phyloP scores from a whole-genome alignment of 495 filamentous ascomycete genomes.

The Neurospora sublineolata region DNA sequence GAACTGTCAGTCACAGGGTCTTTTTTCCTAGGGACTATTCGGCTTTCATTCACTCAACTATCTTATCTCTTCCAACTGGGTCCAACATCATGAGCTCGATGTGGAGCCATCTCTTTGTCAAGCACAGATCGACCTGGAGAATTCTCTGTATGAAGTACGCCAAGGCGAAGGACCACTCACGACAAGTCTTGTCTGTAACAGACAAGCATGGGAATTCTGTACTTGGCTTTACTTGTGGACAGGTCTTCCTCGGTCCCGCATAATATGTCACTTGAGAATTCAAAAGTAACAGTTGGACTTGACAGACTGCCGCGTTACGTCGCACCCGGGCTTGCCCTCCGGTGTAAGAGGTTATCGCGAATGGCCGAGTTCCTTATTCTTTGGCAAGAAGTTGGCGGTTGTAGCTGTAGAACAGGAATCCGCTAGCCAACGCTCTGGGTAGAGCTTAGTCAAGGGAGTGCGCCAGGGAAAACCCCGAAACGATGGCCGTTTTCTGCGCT shows the following conservation, averaged over 20 bases:
- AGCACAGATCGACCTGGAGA: not conserved
- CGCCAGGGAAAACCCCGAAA: not conserved
- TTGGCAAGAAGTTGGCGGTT: not conserved
- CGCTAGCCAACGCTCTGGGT: not conserved
- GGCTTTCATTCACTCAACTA: not conserved
- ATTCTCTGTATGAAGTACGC: not conserved
- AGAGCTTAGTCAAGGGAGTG: not conserved
- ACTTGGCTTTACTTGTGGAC: not conserved
- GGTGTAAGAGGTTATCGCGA: not conserved
- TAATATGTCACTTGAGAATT: not conserved
- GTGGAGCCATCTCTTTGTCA: not conserved
- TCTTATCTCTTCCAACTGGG: not conserved
- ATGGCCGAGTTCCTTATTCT: not conserved
- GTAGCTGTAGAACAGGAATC: not conserved
- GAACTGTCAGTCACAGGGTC: not conserved
- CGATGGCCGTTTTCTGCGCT: not conserved
- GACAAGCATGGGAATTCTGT: not conserved
- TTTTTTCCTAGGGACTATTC: not conserved
- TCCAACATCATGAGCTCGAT: not conserved
- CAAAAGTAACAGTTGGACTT: constrained; percentile 1
- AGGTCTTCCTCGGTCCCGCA: not conserved
- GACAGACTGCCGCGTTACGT: constrained; percentile 16
- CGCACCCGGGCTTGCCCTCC: constrained; percentile 7
- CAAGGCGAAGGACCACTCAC: not conserved
- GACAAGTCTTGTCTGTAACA: not conserved